Evolutionary conservation across 768 basidiomycete species (phyloP).

Genomic region (Suillus plorans): DNA sequence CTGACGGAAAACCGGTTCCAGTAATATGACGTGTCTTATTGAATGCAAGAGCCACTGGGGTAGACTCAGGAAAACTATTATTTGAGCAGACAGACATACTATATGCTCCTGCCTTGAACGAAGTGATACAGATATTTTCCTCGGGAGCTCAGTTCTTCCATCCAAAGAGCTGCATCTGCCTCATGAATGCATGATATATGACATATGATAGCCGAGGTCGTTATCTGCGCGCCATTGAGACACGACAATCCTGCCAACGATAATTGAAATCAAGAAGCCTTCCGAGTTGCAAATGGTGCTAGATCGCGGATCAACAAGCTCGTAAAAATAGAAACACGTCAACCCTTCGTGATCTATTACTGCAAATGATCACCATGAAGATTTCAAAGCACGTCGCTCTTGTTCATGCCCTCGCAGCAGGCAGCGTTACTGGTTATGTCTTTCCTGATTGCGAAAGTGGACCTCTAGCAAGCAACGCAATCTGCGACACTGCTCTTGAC

Average conservation of each 20-base stretch:
- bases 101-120: not conserved
- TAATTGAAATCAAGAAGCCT: not conserved
- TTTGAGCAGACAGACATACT: not conserved
- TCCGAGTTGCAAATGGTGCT: not conserved
- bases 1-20: not conserved
- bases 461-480: constrained; percentile 44
- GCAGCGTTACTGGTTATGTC: constrained; percentile 22
- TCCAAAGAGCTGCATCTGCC: not conserved
- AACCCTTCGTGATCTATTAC: not conserved
- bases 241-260: not conserved
- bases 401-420: constrained; percentile 4
- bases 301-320: not conserved
- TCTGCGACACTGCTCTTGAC: constrained; percentile 48
- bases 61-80: not conserved
- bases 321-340: not conserved
- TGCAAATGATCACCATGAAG: constrained; percentile 5
- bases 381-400: constrained; percentile 3
- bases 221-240: not conserved
- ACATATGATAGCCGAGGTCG: not conserved
- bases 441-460: constrained; percentile 52
- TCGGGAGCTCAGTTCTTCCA: not conserved
- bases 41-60: not conserved
- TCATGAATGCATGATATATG: not conserved
- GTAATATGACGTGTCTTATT: not conserved
- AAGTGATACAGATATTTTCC: not conserved